Percentiles rank a stretch among this genome's conserved stretches.
Conservation (phyloP, 2,329 filamentous ascomycete species). For the Scedosporium apiospermum region DNA sequence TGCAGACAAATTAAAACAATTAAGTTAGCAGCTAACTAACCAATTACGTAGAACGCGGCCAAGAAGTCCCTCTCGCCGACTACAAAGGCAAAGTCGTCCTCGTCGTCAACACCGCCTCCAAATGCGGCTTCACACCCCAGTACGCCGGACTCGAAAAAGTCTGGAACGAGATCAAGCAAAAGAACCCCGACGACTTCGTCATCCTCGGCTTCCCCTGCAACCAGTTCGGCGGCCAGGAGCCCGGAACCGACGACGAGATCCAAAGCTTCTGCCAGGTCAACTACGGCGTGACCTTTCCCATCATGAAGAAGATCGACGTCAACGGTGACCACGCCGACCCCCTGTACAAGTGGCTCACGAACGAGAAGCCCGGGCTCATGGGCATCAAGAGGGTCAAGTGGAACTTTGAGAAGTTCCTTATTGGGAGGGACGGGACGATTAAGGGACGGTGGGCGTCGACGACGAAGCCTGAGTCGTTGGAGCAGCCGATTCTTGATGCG, state of each 20-base stretch:
- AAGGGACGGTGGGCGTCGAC: slow-evolving; percentile 79
- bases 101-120: slow-evolving; percentile 94
- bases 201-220: slow-evolving; percentile 98
- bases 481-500: slow-evolving; percentile 67
- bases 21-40: not conserved
- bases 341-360: slow-evolving; percentile 68
- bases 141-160: slow-evolving; percentile 84
- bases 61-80: slow-evolving; percentile 56
- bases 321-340: slow-evolving; percentile 78
- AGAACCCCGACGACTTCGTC: slow-evolving; percentile 66
- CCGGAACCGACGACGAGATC: slow-evolving; percentile 71
- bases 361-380: slow-evolving; percentile 68
- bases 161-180: slow-evolving; percentile 65
- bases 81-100: slow-evolving; percentile 91
- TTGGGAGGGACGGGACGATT: slow-evolving; percentile 78
- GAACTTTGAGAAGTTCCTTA: slow-evolving; percentile 99
- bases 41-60: slow-evolving; percentile 41
- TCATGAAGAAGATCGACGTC: slow-evolving; percentile 87
- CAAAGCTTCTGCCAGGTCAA: slow-evolving; percentile 83
- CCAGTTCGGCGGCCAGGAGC: slow-evolving; percentile 89
- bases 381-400: slow-evolving; percentile 92
- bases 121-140: slow-evolving; percentile 97
- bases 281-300: slow-evolving; percentile 87
- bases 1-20: too few species aligned
- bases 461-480: slow-evolving; percentile 74